Evolutionary conservation across 225 moss, liverwort and hornwort genomes (phyloP), one percentile per base, ranked within the genome.

Genomic region (Sphagnum contortum): DNA sequence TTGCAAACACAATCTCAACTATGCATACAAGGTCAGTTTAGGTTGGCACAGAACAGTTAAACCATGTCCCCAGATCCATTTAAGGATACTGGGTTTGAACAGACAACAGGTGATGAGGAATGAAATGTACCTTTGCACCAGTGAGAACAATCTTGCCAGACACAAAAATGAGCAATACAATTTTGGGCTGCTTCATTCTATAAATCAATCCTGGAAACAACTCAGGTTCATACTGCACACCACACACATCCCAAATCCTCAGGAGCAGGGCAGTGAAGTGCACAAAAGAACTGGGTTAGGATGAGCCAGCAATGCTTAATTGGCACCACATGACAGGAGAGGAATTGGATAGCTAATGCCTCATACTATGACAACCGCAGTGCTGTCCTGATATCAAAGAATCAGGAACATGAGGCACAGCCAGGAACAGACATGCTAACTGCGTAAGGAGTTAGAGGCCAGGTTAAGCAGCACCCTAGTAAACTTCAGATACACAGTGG

Each of bases 121-220:
- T 29, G 11, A 14, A 57, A 47, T 67, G 45, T 68, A 95, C 95
- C 92, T 95, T 95, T 44, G 91, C 95, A 73, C 95, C 95, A 51
- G 95, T 95, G 2, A 95, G 80, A 45, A 95, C 95, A 58, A 95
- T 95, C 71, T 95, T 95, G 61, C 95, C 95, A 59, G 95, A 95
- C 4, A 95, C 95, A 48, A 95, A 95, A 53, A 95, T 95, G 58
- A 95, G 95, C 47, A 95, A 75, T 45, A 95, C 95, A 70, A 95
- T 95, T 69, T 95, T 95, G 48, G 95, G 95, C 73, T 95, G 95
- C 81, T 95, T 95, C 95, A 95, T 95, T 75, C 95, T 88, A 69
- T 95, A 95, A 4, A 95, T 95, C 81, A 95, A 76, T 67, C 95
- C 95, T 47, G 92, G 95, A 68, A 92, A 95, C 50, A 95, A 72